Conservation (phyloP, 1,139 yeast species). For the Saccharomyces hybrid region DNA sequence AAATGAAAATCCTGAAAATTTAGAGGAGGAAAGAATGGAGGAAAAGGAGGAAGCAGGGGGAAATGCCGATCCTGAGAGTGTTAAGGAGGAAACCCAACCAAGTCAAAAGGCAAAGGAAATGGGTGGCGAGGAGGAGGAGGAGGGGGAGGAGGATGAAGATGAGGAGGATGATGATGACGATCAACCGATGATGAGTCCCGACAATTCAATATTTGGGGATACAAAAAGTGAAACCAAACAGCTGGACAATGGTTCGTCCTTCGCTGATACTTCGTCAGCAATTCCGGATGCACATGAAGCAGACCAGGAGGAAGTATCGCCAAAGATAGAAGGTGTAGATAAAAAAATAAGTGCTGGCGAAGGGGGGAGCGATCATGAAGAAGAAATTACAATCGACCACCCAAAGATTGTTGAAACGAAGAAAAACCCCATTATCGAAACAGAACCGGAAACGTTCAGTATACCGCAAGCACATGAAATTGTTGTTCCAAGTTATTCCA, state of each 20-base stretch:
- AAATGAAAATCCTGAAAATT: background rate
- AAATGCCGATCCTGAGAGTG: background rate
- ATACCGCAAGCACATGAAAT: conserved; percentile 75
- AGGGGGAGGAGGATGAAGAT: too few species aligned
- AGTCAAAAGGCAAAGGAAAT: background rate
- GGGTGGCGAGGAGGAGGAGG: background rate
- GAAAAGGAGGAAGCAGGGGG: background rate
- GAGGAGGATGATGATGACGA: too few species aligned
- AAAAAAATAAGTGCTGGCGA: background rate
- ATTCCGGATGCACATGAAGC: conserved; percentile 1
- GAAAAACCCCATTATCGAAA: background rate
- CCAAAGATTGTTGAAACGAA: background rate
- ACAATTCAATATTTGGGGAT: background rate
- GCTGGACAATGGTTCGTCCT: background rate
- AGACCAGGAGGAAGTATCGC: background rate
- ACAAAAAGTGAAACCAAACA: background rate
- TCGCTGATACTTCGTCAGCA: background rate
- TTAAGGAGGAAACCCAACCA: conserved; percentile 1
- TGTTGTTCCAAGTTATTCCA: conserved; percentile 86
- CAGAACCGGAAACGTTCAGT: conserved; percentile 6
- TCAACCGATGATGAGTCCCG: conserved; percentile 5
- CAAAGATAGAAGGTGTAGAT: background rate
- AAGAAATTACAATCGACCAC: background rate
- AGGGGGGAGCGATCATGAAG: background rate
- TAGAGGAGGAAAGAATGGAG: background rate